Percentiles rank a stretch among this genome's conserved stretches.
phyloP scores from a whole-genome alignment of 805 yeast genomes.

The Saccharomyces eubayanus region DNA sequence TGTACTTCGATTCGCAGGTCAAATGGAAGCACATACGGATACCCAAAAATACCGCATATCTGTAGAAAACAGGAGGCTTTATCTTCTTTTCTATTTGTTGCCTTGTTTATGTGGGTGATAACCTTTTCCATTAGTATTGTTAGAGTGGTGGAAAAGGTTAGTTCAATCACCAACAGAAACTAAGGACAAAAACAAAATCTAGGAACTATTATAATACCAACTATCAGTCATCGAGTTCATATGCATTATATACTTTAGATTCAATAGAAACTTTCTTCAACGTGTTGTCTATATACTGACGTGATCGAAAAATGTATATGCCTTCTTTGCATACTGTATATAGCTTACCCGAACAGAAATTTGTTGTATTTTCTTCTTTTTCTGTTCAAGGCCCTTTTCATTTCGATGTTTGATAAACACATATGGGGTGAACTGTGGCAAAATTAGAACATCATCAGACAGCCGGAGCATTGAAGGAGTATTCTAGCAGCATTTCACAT shows the following conservation, averaged over 20 bases:
- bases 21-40: slow-evolving; percentile 5
- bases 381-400: neutral
- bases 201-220: neutral
- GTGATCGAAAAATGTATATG: neutral
- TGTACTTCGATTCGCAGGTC: slow-evolving; percentile 33
- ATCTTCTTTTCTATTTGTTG: slow-evolving; percentile 69
- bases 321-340: neutral
- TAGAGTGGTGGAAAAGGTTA: slow-evolving; percentile 67
- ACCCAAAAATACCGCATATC: slow-evolving; percentile 40
- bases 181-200: neutral
- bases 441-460: neutral
- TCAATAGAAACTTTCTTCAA: neutral
- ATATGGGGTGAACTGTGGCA: neutral
- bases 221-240: neutral
- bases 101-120: slow-evolving; percentile 72
- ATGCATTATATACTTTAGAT: neutral
- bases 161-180: slow-evolving; percentile 18
- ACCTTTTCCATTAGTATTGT: slow-evolving; percentile 78
- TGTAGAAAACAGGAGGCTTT: slow-evolving; percentile 74
- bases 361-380: neutral
- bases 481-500: neutral
- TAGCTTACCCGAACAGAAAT: neutral
- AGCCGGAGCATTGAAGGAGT: neutral
- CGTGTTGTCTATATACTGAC: neutral
- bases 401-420: neutral